phyloP scores from a whole-genome alignment of 2,329 filamentous ascomycete genomes.

The Emydomyces testavorans region DNA sequence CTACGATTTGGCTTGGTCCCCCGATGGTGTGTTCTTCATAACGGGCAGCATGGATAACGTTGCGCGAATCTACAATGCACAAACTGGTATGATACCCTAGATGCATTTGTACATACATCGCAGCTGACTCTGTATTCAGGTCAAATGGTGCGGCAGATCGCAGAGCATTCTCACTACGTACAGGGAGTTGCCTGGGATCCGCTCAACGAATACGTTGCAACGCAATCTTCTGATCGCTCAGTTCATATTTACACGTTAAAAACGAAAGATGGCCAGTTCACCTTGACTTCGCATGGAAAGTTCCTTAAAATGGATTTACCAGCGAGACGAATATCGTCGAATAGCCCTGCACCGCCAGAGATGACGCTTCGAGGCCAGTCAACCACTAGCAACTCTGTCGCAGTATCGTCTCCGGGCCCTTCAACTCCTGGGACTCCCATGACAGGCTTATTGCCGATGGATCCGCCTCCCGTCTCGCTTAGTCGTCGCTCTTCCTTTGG shows the following conservation, averaged over 20 bases:
- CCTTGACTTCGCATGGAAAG: constrained; percentile 64
- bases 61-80: constrained; percentile 89
- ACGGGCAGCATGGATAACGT: constrained; percentile 99
- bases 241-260: constrained; percentile 95
- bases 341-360: constrained; percentile 83
- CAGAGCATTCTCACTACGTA: constrained; percentile 95
- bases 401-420: constrained; percentile 65
- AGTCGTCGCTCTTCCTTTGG: constrained; percentile 87
- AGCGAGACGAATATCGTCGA: constrained; percentile 74
- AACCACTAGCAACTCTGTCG: constrained; percentile 32
- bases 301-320: constrained; percentile 91
- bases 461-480: constrained; percentile 82
- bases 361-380: constrained; percentile 36
- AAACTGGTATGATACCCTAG: constrained; percentile 54
- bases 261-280: constrained; percentile 93
- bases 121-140: constrained; percentile 29
- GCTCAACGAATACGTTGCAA: constrained; percentile 93
- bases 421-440: constrained; percentile 92
- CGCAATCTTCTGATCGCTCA: constrained; percentile 93
- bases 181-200: constrained; percentile 98
- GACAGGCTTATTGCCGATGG: constrained; percentile 84
- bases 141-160: constrained; percentile 75
- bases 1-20: constrained; percentile 96
- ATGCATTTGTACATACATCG: background rate
- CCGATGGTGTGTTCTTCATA: constrained; percentile 92